phyloP scores from a whole-genome alignment of 75 land plant genomes.

The Pinus taeda region DNA sequence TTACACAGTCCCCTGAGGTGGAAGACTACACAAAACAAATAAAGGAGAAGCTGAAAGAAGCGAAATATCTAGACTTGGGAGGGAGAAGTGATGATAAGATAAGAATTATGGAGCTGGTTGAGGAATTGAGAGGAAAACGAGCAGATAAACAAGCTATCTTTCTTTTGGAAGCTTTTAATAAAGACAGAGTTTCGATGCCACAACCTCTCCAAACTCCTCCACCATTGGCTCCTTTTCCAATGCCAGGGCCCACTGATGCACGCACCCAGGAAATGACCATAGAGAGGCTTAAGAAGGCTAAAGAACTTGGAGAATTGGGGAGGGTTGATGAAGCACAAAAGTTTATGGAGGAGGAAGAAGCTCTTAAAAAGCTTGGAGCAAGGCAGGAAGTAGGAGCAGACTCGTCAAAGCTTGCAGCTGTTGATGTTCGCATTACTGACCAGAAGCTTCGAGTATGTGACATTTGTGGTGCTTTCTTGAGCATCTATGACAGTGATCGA shows the following conservation, averaged over 20 bases:
- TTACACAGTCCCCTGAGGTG: constrained; percentile 47
- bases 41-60: too few species aligned
- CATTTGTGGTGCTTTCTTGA: constrained; percentile 98
- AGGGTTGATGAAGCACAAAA: constrained; percentile 96
- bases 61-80: constrained; percentile 21
- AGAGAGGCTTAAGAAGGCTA: constrained; percentile 39
- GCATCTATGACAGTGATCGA: constrained; percentile 99
- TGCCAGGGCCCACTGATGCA: constrained; percentile 66
- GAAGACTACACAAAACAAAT: constrained; percentile 37
- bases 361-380: constrained; percentile 67
- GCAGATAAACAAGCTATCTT: constrained; percentile 74
- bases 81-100: constrained; percentile 49
- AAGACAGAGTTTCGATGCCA: constrained; percentile 87
- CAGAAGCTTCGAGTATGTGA: constrained; percentile 98
- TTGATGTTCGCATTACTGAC: constrained; percentile 96
- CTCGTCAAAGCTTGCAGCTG: constrained; percentile 61
- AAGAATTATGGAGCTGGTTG: constrained; percentile 42
- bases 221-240: constrained; percentile 68
- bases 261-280: constrained; percentile 95
- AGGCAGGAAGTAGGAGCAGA: constrained; percentile 2
- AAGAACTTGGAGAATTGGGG: constrained; percentile 67
- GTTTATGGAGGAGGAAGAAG: constrained; percentile 93
- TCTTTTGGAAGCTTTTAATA: constrained; percentile 94
- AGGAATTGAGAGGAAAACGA: constrained; percentile 34
- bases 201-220: constrained; percentile 78